Evolutionary conservation across 306 rosid species (phyloP), one percentile per base, ranked within the genome.

Genomic region (Chamaecrista fasciculata): DNA sequence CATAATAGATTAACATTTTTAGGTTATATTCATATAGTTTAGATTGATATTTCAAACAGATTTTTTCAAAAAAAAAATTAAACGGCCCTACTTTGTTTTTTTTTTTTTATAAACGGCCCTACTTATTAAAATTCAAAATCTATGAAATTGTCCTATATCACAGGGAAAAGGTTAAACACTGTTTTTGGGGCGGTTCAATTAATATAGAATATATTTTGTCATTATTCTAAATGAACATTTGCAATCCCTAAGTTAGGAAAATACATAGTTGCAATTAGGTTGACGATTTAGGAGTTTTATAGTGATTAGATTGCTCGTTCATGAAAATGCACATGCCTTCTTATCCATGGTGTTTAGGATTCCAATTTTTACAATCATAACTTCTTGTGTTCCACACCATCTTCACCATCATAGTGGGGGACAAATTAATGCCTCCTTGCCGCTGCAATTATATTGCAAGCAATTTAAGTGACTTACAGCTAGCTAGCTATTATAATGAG

Each of bases 351-450:
- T 59, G 33, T 85, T 53, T 85, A 80, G 86, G 84, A 85, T 85
- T 60, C 66, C 66, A 60, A 60, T 9, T 71, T 71, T 63, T 52
- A 60, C 79, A 80, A 82, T 71, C 76, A 85, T 71, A 58, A 51
- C 82, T 76, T 69, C 29, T 69, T 66, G 63, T 69, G 76, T 55
- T 70, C 57, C 76, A 66, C 52, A 43, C 67, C 76, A 55, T 77
- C 74, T 78, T 80, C 55, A 48, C 67, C 72, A 58, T 55, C 62
- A 47, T 64, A 73, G 84, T 80, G 82, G 87, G 79, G 67, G 79
- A 87, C 89, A 73, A 24, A 53, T 70, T 75, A 48, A 86, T 79
- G 81, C 16, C 74, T 56, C 39, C 60, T 24, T 42, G 61, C 81
- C 29, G 11, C 36, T 62, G 79, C 80, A 74, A 79, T 83, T 58